Evolutionary conservation across 345 rosid species (phyloP).

Genomic region (Cardiospermum halicacabum): DNA sequence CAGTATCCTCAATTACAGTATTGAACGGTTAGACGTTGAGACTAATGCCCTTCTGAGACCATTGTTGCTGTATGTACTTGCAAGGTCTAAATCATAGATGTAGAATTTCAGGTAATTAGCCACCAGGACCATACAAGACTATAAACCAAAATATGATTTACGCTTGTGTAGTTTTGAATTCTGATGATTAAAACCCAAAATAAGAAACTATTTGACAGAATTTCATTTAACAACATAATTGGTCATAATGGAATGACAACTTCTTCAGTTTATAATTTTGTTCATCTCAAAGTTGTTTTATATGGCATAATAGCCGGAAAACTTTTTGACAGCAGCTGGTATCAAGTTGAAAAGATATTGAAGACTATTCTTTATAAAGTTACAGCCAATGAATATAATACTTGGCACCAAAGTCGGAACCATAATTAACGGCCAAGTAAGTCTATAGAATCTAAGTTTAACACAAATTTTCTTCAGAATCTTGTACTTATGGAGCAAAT

Average conservation of each 20-base stretch:
- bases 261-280: no score
- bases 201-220: no score
- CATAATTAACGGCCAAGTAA: not conserved
- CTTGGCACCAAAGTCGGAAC: not conserved
- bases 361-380: not conserved
- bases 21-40: slow-evolving; percentile 12
- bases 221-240: no score
- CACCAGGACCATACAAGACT: slow-evolving; percentile 26
- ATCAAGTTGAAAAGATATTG: not conserved
- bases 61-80: not conserved
- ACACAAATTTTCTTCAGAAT: not conserved
- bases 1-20: slow-evolving; percentile 23
- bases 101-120: slow-evolving; percentile 22
- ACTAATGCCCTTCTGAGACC: slow-evolving; percentile 16
- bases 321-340: not conserved
- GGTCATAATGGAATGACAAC: no score
- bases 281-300: not conserved
- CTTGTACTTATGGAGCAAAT: not conserved
- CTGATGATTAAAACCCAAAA: no score
- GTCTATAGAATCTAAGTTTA: not conserved
- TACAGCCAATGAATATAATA: not conserved
- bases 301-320: not conserved
- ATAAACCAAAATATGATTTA: no score
- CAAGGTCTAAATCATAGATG: slow-evolving; percentile 18
- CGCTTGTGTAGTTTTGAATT: no score